Evolutionary conservation across 164 flowering plant species (phyloP).

Genomic region (Berberis vulgaris): DNA sequence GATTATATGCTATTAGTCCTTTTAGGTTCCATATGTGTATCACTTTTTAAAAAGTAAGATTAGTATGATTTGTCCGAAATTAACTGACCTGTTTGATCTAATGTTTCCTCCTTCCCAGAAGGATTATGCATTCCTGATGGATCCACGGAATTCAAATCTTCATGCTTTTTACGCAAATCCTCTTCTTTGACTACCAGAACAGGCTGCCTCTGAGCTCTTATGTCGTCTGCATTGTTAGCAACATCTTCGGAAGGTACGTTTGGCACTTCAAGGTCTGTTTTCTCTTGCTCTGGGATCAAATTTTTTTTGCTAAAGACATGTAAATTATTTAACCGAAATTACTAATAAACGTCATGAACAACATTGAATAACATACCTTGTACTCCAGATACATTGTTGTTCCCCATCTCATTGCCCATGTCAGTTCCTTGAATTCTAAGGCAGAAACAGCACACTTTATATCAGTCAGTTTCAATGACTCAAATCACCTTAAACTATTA

Average conservation of each 20-base stretch:
- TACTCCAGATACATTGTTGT: conserved; percentile 30
- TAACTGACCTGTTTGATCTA: conserved; percentile 20
- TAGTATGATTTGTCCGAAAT: neutral
- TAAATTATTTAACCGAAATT: neutral
- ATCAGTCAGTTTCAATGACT: neutral
- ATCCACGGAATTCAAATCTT: conserved; percentile 15
- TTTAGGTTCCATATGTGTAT: no score
- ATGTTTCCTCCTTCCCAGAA: conserved; percentile 1
- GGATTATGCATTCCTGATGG: conserved; percentile 11
- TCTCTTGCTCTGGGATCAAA: conserved; percentile 25
- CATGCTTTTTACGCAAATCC: conserved; percentile 17
- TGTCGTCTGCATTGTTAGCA: conserved; percentile 7
- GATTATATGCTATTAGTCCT: no score
- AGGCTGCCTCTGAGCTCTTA: conserved; percentile 13
- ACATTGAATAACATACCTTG: conserved; percentile 26
- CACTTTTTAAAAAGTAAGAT: no score
- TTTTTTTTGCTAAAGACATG: no score
- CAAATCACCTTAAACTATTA: neutral
- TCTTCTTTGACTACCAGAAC: conserved; percentile 10
- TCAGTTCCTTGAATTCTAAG: conserved; percentile 18
- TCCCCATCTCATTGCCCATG: conserved; percentile 61
- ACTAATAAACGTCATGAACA: neutral
- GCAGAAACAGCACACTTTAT: neutral
- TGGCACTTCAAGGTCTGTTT: conserved; percentile 8
- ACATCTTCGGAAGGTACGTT: conserved; percentile 9